Evolutionary conservation across 495 filamentous ascomycete species (phyloP), one percentile per base, ranked within the genome.

Genomic region (Penicillium tannophilum): DNA sequence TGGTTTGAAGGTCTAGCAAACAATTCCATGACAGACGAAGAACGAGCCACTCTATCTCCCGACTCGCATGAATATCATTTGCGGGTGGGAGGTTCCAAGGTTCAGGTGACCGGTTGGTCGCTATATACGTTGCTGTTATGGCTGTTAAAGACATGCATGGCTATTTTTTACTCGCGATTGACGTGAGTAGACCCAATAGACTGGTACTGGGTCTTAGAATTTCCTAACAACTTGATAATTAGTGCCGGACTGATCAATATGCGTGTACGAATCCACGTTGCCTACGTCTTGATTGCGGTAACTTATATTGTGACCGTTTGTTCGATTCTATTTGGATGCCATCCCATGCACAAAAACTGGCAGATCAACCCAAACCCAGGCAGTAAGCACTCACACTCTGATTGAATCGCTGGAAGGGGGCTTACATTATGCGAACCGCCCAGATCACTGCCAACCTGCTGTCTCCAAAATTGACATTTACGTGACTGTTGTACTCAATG

Each of bases 101-200:
- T 76, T 1, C 82, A 88, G 55, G 74, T 87, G 19, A 33, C 66
- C 61, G 82, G 84, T 1, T 86, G 84, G 84, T 82, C 79, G 11
- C 60, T 81, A 1, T 88, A 87, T 54, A 82, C 79, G 0, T 72
- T 80, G 14, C 58, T 86, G 17, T 61, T 88, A 10, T 88, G 84
- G 83, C 61, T 75, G 31, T 51, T 88, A 55, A 88, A 88, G 65
- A 69, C 80, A 0, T 81, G 82, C 63, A 80, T 87, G 76, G 77
- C 79, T 30, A 68, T 81, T 20, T 87, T 88, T 58, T 88, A 85
- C 59, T 75, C 79, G n/a, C 74, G 84, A 56, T 73, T 88, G 35
- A 87, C 83, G 83, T 84, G 70, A 69, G 76, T 61, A 45, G 23
- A 42, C 28, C 46, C 48, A 3, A 17, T 14, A 41, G 39, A 6